Evolutionary conservation across 2,329 filamentous ascomycete species (phyloP), one percentile per base, ranked within the genome.

Genomic region (Truncatella angustata): DNA sequence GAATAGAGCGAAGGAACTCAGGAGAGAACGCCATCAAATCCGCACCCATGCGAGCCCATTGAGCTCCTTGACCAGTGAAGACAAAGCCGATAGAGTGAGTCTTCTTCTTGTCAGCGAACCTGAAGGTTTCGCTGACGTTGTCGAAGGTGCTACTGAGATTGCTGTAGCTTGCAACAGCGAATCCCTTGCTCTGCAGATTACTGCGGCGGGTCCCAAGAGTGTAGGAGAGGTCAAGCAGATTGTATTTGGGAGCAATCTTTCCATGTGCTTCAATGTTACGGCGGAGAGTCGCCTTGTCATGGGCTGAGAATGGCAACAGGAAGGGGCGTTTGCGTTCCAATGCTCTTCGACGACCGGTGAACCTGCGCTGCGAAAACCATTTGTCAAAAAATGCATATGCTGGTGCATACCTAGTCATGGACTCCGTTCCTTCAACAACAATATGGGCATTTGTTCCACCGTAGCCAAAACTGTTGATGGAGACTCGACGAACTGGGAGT

Each of bases 41-140:
- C n/a, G 36, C 53, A 3, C 61, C 65, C 65, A 67, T 67, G 7
- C 56, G 54, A 6, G 50, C 35, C 63, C 64, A 67, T 53, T 67
- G 64, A 4, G 65, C 60, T 30, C 65, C 65, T 49, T 63, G 60
- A 5, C 60, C 61, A 2, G 61, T 63, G 40, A 64, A 63, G 4
- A 64, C 56, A 53, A 11, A 58, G 23, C 54, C 61, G 1, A 64
- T 20, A 3, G 58, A 57, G 4, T 55, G 30, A 37, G 56, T 16
- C 45, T 51, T 32, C 9, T 18, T 26, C 23, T 43, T 43, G 5
- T 35, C 37, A 10, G 30, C 26, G 21, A 46, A 50, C 20, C 14
- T n/a, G 21, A 48, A 44, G 11, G n/a, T 42, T 3, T 16, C 12
- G 18, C 20, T 9, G 18, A 12, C 26, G 43, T 49, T 35, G 14